Conservation (phyloP, 345 rosid species). For the Psidium guajava region DNA sequence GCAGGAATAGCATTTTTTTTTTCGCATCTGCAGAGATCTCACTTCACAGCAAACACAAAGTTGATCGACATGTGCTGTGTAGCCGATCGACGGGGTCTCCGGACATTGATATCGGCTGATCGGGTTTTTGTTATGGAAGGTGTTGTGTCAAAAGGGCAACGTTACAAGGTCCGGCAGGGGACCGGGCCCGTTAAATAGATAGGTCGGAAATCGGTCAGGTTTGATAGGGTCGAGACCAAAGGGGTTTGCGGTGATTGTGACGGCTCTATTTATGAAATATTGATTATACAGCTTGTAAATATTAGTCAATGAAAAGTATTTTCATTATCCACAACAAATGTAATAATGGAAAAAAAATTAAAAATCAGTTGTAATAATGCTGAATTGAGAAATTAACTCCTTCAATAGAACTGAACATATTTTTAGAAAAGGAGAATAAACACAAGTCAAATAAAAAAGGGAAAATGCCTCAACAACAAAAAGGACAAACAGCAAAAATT, state of each 20-base stretch:
- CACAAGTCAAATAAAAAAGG: neutral
- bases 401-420: neutral
- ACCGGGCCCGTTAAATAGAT: neutral
- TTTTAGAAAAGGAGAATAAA: neutral
- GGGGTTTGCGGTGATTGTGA: neutral
- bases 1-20: neutral
- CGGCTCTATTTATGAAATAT: no score
- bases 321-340: neutral
- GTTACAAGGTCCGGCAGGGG: neutral
- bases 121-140: neutral
- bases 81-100: neutral
- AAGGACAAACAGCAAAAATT: neutral
- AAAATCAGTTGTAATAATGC: no score
- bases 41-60: no score
- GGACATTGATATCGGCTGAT: neutral
- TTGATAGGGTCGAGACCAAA: neutral
- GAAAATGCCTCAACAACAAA: neutral
- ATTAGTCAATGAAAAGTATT: accelerated
- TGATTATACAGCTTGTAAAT: neutral
- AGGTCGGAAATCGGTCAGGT: neutral
- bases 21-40: neutral
- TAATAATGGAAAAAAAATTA: neutral
- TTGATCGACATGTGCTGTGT: no score
- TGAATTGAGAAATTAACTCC: no score
- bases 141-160: neutral